phyloP scores from a whole-genome alignment of 352 stramenopile species.

The Phytophthora idaei region DNA sequence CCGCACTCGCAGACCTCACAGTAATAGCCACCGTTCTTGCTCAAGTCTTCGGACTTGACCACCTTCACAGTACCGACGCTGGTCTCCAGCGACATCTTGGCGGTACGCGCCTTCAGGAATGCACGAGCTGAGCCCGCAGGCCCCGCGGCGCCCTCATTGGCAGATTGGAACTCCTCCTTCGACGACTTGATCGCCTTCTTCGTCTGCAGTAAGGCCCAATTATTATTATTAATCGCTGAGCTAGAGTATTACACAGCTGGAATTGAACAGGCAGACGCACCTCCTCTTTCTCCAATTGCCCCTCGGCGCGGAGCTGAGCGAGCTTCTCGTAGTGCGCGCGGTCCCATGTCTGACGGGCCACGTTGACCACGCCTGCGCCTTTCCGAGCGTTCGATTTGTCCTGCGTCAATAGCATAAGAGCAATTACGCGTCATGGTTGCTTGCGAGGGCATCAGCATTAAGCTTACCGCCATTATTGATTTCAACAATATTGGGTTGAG shows the following conservation, averaged over 20 bases:
- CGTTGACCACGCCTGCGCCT: conserved; percentile 78
- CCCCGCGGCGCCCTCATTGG: conserved; percentile 64
- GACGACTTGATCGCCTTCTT: conserved; percentile 76
- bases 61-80: conserved; percentile 88
- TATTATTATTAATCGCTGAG: neutral
- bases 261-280: conserved; percentile 22
- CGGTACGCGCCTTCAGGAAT: conserved; percentile 76
- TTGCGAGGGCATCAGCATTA: neutral
- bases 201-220: conserved; percentile 20
- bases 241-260: neutral
- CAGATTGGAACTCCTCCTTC: conserved; percentile 81
- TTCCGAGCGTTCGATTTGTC: conserved; percentile 42
- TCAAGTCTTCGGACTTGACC: conserved; percentile 85
- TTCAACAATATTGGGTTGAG: neutral
- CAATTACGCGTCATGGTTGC: neutral
- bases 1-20: conserved; percentile 93
- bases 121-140: conserved; percentile 69
- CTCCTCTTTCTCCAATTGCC: conserved; percentile 60
- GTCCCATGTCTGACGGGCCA: conserved; percentile 87
- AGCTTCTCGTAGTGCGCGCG: conserved; percentile 77
- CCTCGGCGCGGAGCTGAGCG: conserved; percentile 73
- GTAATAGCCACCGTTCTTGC: conserved; percentile 87
- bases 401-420: conserved; percentile 15
- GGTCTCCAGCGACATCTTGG: conserved; percentile 83
- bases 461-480: conserved; percentile 4